Conservation (phyloP, 1,139 yeast species). For the Saccharomyces hybrid region DNA sequence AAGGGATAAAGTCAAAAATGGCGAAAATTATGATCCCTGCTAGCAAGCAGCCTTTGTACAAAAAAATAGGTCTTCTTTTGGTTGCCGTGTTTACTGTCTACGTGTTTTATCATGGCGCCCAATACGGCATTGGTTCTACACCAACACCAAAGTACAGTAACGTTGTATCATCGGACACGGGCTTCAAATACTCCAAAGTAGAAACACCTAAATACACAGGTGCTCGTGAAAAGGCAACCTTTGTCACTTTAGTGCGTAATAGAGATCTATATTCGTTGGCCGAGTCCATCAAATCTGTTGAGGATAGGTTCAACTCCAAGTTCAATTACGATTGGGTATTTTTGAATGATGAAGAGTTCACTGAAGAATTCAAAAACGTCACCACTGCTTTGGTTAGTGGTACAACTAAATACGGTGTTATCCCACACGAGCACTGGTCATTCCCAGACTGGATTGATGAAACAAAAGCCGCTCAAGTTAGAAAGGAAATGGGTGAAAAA, state of each 20-base stretch:
- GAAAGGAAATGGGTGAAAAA: constrained; percentile 44
- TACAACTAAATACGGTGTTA: constrained; percentile 39
- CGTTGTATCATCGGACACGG: constrained; percentile 6
- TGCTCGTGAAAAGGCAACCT: constrained; percentile 51
- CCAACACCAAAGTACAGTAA: not conserved
- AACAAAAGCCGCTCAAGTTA: constrained; percentile 46
- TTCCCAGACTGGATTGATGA: constrained; percentile 54
- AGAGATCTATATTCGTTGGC: constrained; percentile 52
- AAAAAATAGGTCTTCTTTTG: constrained; percentile 7
- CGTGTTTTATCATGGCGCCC: constrained; percentile 7
- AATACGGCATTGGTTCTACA: not conserved
- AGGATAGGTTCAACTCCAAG: constrained; percentile 60
- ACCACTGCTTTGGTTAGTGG: constrained; percentile 38
- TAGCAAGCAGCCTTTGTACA: constrained; percentile 9
- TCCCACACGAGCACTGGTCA: constrained; percentile 46
- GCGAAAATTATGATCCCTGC: constrained; percentile 5
- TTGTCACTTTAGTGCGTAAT: constrained; percentile 68
- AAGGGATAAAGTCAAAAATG: constrained; percentile 4
- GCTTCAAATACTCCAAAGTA: constrained; percentile 17
- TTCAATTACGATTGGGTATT: constrained; percentile 75
- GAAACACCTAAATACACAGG: constrained; percentile 11
- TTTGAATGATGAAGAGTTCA: constrained; percentile 51
- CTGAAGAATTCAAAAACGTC: constrained; percentile 37
- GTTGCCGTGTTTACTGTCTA: constrained; percentile 7
- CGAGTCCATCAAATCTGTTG: constrained; percentile 55